Evolutionary conservation across 2,329 filamentous ascomycete genomes (phyloP).

Genomic region (Exophiala dermatitidis): DNA sequence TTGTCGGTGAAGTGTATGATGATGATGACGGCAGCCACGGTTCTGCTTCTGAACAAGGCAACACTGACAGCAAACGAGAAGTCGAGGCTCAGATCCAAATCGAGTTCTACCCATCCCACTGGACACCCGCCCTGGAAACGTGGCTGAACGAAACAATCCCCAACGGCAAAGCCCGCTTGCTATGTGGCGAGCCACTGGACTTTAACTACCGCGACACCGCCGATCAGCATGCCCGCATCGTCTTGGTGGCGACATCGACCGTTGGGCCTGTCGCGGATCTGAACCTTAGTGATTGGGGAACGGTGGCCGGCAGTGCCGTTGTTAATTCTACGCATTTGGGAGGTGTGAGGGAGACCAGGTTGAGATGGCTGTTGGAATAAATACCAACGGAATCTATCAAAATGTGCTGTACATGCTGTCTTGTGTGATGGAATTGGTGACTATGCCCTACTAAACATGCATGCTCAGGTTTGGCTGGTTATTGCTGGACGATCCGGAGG

Average conservation of each 20-base stretch:
- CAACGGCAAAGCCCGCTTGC: background rate
- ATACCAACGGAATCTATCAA: background rate
- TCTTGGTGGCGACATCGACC: background rate
- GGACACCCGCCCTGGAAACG: background rate
- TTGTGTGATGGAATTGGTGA: background rate
- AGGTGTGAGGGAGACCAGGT: background rate
- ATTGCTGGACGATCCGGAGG: no score
- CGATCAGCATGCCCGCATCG: background rate
- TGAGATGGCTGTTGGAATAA: background rate
- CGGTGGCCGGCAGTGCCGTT: background rate
- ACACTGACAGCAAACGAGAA: background rate
- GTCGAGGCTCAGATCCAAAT: background rate
- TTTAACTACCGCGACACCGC: background rate
- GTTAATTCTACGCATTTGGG: background rate
- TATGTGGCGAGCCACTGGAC: background rate
- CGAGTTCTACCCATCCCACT: background rate
- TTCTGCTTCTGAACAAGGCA: background rate
- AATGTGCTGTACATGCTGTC: no score
- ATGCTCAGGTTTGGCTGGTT: no score
- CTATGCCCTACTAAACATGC: background rate
- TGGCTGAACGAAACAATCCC: background rate
- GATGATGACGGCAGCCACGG: background rate
- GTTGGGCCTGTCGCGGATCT: background rate
- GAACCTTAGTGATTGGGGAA: background rate
- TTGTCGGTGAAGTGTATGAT: background rate